phyloP scores from a whole-genome alignment of 306 rosid genomes.

The Castanospermum australe region DNA sequence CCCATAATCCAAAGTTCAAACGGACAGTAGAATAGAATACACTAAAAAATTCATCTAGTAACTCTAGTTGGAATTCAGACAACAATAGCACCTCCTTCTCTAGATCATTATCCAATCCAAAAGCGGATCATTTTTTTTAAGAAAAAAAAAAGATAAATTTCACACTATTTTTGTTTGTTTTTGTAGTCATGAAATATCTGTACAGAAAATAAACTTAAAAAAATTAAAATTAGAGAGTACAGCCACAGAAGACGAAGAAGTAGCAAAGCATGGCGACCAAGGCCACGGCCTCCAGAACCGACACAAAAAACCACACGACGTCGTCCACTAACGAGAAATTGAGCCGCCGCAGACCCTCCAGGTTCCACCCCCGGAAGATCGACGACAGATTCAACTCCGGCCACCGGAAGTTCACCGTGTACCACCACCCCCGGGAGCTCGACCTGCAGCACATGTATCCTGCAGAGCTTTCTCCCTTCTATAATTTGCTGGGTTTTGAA shows the following conservation, averaged over 20 bases:
- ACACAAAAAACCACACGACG: conserved; percentile 33
- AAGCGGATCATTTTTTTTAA: too few species aligned
- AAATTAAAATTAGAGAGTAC: conserved; percentile 32
- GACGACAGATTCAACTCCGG: conserved; percentile 37
- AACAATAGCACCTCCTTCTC: too few species aligned
- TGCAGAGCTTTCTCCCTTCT: not conserved
- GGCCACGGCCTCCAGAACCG: conserved; percentile 32
- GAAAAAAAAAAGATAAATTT: too few species aligned
- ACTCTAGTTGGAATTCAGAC: too few species aligned
- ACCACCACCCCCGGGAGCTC: conserved; percentile 26
- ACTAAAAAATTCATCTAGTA: too few species aligned
- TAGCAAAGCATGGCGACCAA: conserved; percentile 39
- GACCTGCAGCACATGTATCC: conserved; percentile 6
- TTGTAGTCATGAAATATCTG: not conserved
- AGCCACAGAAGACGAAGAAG: conserved; percentile 51
- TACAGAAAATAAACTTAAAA: not conserved
- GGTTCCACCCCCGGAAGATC: conserved; percentile 29
- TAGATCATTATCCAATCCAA: not conserved
- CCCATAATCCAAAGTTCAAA: too few species aligned
- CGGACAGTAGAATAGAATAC: too few species aligned
- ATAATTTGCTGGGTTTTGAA: too few species aligned
- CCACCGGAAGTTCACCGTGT: conserved; percentile 36
- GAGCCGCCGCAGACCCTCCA: conserved; percentile 21
- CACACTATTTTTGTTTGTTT: too few species aligned
- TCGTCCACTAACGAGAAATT: conserved; percentile 38